phyloP scores from a whole-genome alignment of 768 basidiomycete species.

The Sistotremastrum suecicum region DNA sequence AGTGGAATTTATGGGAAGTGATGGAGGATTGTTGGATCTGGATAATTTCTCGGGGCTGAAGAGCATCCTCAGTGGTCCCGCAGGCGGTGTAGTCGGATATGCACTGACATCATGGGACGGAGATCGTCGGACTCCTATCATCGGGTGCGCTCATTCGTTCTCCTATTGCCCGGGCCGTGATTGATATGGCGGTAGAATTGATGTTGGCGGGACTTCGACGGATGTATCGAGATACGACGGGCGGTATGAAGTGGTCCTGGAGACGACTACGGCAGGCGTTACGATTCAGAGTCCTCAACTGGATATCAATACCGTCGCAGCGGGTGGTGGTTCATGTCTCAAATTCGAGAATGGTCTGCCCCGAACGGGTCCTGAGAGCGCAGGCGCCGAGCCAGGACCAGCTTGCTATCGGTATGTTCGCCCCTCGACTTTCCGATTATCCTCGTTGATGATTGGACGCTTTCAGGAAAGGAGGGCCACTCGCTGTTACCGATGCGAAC shows the following conservation, averaged over 20 bases:
- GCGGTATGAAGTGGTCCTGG: constrained; percentile 83
- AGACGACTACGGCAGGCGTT: constrained; percentile 90
- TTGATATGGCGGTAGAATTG: constrained; percentile 36
- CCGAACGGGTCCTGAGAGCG: constrained; percentile 82
- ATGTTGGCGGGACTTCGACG: constrained; percentile 92
- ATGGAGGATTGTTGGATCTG: constrained; percentile 73
- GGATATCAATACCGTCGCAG: constrained; percentile 93
- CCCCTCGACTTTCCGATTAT: not conserved
- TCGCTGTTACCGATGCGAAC: constrained; percentile 91
- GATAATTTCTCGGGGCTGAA: constrained; percentile 85
- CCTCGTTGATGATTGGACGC: constrained; percentile 1
- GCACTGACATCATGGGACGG: constrained; percentile 82
- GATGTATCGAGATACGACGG: constrained; percentile 92
- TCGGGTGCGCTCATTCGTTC: constrained; percentile 43
- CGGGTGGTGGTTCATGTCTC: constrained; percentile 85
- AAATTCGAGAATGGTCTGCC: constrained; percentile 86
- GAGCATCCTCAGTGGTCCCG: constrained; percentile 86
- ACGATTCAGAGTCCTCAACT: constrained; percentile 87
- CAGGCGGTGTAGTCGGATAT: constrained; percentile 93
- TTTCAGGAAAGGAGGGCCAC: constrained; percentile 72
- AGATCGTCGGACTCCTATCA: constrained; percentile 54
- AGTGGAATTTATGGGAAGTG: constrained; percentile 94
- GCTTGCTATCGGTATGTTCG: constrained; percentile 64
- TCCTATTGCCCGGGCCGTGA: not conserved
- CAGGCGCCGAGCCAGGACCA: constrained; percentile 89